Evolutionary conservation across 805 yeast genomes (phyloP), one percentile per base, ranked within the genome.

Genomic region (Candida vartiovaarae): DNA sequence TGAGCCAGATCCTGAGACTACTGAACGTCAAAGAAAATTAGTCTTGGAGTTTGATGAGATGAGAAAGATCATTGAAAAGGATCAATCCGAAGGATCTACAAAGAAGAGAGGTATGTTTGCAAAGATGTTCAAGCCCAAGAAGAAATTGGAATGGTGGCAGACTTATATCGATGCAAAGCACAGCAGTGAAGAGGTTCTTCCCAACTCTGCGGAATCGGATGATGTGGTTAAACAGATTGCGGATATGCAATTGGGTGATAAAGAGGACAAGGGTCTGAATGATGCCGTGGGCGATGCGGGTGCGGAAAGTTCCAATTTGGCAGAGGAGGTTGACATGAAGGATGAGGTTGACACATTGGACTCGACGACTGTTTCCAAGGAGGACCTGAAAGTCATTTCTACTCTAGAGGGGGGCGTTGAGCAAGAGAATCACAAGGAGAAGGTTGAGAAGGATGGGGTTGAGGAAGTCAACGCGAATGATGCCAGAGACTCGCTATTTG

Each of bases 1-100:
- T 60, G 97, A 91, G 58, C 95, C 96, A 1, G 96, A 91, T 62
- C 87, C 95, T 3, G 95, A 87, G 52, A 80, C 82, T 55, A 75
- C 78, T 25, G 89, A 89, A 51, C 78, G 91, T 51, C 95, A 89
- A 57, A 71, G 96, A 47, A 80, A 86, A 57, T 69, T 93, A 55
- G 74, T 93, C 9, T 70, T 72, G 45, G 99, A 93, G 60, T 84
- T 91, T 54, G 96, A 88, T 52, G 87, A 84, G 50, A 95, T 95
- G 1, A 75, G 86, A 43, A 79, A 77, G 42, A 76, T 76, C 50
- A 68, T 80, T 71, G 73, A 72, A 41, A 52, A 62, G 43, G 78
- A 72, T 34, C 60, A 66, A 42, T 64, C 64, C 10, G 60, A 62
- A 28, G 47, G 48, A 1, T 31, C 30, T 2, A 39, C 41, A 10